Conservation (phyloP, 2,329 filamentous ascomycete genomes). For the Fusarium keratoplasticum region DNA sequence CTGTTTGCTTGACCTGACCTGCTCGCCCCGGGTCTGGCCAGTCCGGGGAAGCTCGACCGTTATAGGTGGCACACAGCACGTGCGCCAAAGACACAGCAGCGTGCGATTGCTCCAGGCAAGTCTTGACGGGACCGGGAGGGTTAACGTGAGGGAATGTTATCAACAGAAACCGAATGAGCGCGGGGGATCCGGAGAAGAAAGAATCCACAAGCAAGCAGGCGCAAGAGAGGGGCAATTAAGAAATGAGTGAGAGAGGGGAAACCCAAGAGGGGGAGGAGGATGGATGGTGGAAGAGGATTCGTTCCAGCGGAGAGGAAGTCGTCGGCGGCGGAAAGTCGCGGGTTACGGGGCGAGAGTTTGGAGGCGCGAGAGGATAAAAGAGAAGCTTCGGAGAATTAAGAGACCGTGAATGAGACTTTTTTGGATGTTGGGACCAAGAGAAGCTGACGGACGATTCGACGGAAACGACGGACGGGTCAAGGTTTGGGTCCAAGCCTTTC, state of each 20-base stretch:
- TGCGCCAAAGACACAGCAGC: constrained; percentile 4
- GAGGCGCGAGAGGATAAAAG: constrained; percentile 2
- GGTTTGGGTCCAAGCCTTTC: constrained; percentile 34
- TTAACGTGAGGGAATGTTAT: constrained; percentile 9
- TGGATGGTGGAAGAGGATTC: not conserved
- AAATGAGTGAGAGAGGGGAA: constrained; percentile 6
- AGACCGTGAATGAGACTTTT: not conserved
- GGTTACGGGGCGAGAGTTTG: constrained; percentile 9
- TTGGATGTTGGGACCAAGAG: not conserved
- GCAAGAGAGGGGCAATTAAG: constrained; percentile 31
- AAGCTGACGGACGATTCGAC: constrained; percentile 28
- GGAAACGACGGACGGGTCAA: constrained; percentile 45
- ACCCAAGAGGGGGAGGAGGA: not conserved
- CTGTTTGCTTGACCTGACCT: constrained; percentile 25
- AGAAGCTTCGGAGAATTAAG: constrained; percentile 32
- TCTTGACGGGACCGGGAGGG: constrained; percentile 13
- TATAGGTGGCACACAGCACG: constrained; percentile 22
- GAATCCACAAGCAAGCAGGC: not conserved
- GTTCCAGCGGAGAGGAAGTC: constrained; percentile 1
- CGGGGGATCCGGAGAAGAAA: constrained; percentile 1
- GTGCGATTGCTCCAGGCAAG: constrained; percentile 34
- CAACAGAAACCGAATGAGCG: constrained; percentile 17
- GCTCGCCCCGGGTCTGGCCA: constrained; percentile 27
- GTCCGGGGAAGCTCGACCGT: constrained; percentile 17
- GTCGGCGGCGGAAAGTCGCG: constrained; percentile 26